Percentiles rank a stretch among this genome's conserved stretches.
Evolutionary conservation across 371 early-diverging fungal genomes (phyloP).

Genomic region (Actinomortierella ambigua): DNA sequence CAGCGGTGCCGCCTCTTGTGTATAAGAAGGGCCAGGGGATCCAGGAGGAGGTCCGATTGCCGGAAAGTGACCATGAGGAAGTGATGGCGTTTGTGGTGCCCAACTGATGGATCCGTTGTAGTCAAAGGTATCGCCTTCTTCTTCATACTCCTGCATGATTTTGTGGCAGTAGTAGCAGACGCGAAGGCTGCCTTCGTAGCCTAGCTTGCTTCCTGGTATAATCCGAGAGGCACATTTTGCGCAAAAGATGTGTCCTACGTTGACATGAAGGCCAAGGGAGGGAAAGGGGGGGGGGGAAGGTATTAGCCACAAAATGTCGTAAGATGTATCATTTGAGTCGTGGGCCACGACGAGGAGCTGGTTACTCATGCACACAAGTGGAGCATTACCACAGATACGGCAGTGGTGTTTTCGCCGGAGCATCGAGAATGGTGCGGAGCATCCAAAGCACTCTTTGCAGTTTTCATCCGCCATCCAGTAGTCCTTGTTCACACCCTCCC

Average conservation of each 20-base stretch:
- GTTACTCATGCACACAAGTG: not conserved
- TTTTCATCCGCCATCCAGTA: slow-evolving; percentile 87
- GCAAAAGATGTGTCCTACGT: slow-evolving; percentile 78
- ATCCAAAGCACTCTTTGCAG: slow-evolving; percentile 79
- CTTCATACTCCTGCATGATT: slow-evolving; percentile 55
- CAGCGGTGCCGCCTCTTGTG: slow-evolving; percentile 29
- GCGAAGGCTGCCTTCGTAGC: slow-evolving; percentile 74
- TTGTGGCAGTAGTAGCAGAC: slow-evolving; percentile 81
- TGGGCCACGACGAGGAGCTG: too few relatives aligned
- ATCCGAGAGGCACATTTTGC: slow-evolving; percentile 78
- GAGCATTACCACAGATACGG: slow-evolving; percentile 72
- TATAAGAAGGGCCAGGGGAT: slow-evolving; percentile 1
- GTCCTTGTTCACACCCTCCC: slow-evolving; percentile 65
- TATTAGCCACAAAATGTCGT: too few relatives aligned
- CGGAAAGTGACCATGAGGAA: not conserved
- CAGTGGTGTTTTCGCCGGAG: slow-evolving; percentile 85
- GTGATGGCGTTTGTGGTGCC: too few relatives aligned
- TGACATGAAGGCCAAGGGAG: slow-evolving; percentile 1
- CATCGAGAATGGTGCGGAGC: slow-evolving; percentile 68
- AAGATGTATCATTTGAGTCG: too few relatives aligned
- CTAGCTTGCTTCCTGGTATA: slow-evolving; percentile 74
- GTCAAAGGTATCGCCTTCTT: slow-evolving; percentile 11
- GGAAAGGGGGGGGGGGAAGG: too few relatives aligned
- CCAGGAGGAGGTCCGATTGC: not conserved
- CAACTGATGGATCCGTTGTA: too few relatives aligned